Evolutionary conservation across 1,139 yeast genomes (phyloP).

Genomic region (Yamadazyma jaroonii): DNA sequence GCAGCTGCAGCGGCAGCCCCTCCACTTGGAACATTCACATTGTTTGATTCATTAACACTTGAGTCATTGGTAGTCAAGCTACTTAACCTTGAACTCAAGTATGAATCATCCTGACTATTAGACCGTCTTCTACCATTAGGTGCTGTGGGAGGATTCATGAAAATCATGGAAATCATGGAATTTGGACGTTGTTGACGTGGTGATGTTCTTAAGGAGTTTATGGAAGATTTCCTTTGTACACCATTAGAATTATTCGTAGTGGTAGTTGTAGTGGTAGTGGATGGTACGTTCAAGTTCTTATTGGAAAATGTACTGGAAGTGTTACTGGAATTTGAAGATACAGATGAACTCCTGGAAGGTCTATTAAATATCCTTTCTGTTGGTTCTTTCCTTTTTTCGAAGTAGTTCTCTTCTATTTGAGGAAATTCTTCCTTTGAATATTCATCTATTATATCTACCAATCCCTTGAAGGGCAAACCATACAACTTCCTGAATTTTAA

Average conservation of each 20-base stretch:
- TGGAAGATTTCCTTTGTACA: slow-evolving; percentile 15
- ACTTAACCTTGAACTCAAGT: background rate
- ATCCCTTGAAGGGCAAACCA: slow-evolving; percentile 23
- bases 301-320: slow-evolving; percentile 2
- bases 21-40: background rate
- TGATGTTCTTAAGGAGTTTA: slow-evolving; percentile 13
- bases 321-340: slow-evolving; percentile 17
- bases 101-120: slow-evolving; percentile 27
- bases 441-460: slow-evolving; percentile 19
- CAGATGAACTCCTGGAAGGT: slow-evolving; percentile 29
- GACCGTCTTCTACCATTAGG: slow-evolving; percentile 31
- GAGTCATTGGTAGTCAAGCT: background rate
- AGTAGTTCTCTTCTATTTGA: slow-evolving; percentile 13
- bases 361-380: slow-evolving; percentile 17
- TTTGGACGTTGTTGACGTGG: slow-evolving; percentile 22
- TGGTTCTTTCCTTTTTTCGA: slow-evolving; percentile 18
- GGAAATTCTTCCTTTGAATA: slow-evolving; percentile 14
- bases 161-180: slow-evolving; percentile 24
- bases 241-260: background rate
- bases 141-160: slow-evolving; percentile 13
- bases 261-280: background rate
- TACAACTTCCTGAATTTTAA: slow-evolving; percentile 34
- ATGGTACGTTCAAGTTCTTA: slow-evolving; percentile 4
- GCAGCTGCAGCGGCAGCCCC: slow-evolving; percentile 34
- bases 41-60: background rate